These are phyloP conservation scores for Quercus lobata DNA, from an alignment of 331 rosid species.

Conservation along the genomic window DNA sequence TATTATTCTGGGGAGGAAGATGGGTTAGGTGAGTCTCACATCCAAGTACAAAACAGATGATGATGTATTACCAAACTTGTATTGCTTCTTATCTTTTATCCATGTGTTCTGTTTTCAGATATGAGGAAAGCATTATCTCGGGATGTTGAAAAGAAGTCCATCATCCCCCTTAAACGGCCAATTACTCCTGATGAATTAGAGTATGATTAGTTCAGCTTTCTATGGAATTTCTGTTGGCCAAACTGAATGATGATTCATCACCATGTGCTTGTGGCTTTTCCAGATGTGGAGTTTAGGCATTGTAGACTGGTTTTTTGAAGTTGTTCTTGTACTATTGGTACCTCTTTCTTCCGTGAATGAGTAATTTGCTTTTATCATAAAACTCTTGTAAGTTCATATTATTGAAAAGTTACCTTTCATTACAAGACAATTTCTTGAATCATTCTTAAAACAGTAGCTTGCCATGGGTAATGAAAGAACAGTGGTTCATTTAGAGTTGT, in stretches of 20 bases:
- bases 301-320: background rate
- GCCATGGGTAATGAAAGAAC: no score
- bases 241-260: slow-evolving; percentile 14
- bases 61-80: background rate
- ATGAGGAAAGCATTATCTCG: slow-evolving; percentile 95
- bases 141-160: slow-evolving; percentile 82
- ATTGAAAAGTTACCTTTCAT: no score
- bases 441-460: no score
- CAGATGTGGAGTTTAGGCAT: slow-evolving; percentile 12
- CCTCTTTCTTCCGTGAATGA: background rate
- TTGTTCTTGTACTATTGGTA: background rate
- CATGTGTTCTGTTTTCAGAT: slow-evolving; percentile 44
- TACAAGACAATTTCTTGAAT: no score
- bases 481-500: no score
- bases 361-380: background rate
- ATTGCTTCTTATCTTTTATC: slow-evolving; percentile 4
- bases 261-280: background rate
- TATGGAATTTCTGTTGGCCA: slow-evolving; percentile 2
- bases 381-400: no score
- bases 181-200: slow-evolving; percentile 91
- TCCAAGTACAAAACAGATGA: background rate
- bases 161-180: slow-evolving; percentile 87
- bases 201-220: slow-evolving; percentile 54
- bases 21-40: slow-evolving; percentile 65
- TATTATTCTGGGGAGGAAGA: slow-evolving; percentile 96